Conservation (phyloP, 2,329 filamentous ascomycete genomes). For the Nemania abortiva region DNA sequence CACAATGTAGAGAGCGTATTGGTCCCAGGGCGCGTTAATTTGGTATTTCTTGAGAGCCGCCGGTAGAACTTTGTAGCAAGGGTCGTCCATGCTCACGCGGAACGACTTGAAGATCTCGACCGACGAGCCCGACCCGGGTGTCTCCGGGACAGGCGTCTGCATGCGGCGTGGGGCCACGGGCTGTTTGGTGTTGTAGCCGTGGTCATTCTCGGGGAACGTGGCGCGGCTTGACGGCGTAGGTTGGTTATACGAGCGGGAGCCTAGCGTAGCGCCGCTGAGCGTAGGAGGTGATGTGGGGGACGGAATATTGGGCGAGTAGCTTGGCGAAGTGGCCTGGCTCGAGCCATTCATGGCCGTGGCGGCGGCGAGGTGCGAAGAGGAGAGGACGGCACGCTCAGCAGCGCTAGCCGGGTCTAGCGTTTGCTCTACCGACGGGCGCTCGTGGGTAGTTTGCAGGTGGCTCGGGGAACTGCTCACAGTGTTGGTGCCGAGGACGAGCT, state of each 20-base stretch:
- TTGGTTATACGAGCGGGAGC: conserved; percentile 70
- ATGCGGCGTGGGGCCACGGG: conserved; percentile 65
- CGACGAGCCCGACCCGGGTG: conserved; percentile 67
- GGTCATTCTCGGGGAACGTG: conserved; percentile 67
- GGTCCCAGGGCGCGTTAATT: conserved; percentile 96
- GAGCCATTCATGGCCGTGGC: conserved; percentile 68
- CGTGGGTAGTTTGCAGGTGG: conserved; percentile 75
- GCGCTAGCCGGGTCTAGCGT: conserved; percentile 77
- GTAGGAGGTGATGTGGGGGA: conserved; percentile 77
- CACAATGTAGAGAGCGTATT: conserved; percentile 97
- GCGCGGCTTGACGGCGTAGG: conserved; percentile 66
- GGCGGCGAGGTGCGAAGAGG: conserved; percentile 76
- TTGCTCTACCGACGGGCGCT: conserved; percentile 72
- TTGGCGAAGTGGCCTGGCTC: conserved; percentile 65
- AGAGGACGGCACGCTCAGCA: conserved; percentile 73
- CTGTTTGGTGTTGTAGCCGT: conserved; percentile 55
- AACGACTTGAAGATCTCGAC: conserved; percentile 99
- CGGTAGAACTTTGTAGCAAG: conserved; percentile 95
- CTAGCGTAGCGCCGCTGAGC: conserved; percentile 65
- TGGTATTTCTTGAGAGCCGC: conserved; percentile 98
- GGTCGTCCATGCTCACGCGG: conserved; percentile 96
- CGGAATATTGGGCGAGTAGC: conserved; percentile 75
- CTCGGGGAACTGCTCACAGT: conserved; percentile 84
- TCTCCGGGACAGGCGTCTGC: conserved; percentile 73
- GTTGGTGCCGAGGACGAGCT: conserved; percentile 76